Base-by-base conservation (phyloP, 2,329 filamentous ascomycete species). In the Phyllosticta citriasiana region DNA sequence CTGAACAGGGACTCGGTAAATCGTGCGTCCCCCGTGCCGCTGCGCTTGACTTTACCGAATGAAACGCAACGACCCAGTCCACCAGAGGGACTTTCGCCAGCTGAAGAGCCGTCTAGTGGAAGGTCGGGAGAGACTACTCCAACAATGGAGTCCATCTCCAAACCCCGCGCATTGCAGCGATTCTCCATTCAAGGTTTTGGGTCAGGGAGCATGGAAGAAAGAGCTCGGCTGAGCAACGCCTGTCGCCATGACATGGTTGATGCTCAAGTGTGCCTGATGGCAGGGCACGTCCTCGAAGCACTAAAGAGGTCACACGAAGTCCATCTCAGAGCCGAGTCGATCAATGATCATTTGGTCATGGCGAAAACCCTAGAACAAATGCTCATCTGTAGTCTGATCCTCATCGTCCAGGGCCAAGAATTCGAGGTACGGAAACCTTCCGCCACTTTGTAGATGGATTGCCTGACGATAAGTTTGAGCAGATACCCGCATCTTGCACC, bases 291-390 rank as follows among this genome's bases (percentile, higher is more conserved):
- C 91, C 84, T 81, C 55, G 92, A 97, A 75, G 92, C 93, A 7
- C 74, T 97, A 54, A 88, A 85, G 71, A 90, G 96, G 70, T 82
- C 97, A 24, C 80, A 85, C 9, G 93, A 97, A 63, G 90, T 88
- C 59, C 91, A 89, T 1, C 83, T 83, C 9, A 84, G 87, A 66
- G 88, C 91, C 16, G 88, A 90, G 67, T 86, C 85, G 47, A 83
- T 89, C 62, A 92, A 91, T 67, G 94, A 99, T 74, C 90, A 96
- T 73, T 73, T 97, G n/a, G 99, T 94, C 93, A 91, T 97, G 75
- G 94, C 89, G 19, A 97, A 97, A 74, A 92, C 91, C 1, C 79
- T 99, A 22, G 95, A 99, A 71, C 85, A 92, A 27, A 89, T 96
- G 63, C 78, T 94, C 55, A 81, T 96, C 26, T 91, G 88, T 69